These are phyloP conservation scores for Heliosperma pusillum DNA, from an alignment of 148 eudicot species.

Conservation along the genomic window DNA sequence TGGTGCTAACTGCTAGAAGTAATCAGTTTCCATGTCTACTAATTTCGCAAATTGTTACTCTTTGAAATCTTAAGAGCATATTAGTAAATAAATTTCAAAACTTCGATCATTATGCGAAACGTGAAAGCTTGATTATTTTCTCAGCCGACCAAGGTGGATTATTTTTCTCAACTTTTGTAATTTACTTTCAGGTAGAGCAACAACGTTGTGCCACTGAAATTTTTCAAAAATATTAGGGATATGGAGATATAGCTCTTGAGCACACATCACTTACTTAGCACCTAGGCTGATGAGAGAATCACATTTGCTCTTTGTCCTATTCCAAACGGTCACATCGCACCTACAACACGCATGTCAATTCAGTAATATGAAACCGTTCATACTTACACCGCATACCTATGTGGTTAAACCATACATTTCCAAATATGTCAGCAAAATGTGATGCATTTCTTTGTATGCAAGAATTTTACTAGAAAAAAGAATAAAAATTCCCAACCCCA, in stretches of 20 bases:
- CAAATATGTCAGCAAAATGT: background rate
- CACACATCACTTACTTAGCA: slow-evolving; percentile 67
- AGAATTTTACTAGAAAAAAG: background rate
- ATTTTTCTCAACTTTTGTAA: no score
- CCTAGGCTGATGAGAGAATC: slow-evolving; percentile 85
- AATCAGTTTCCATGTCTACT: no score
- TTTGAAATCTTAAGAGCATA: no score
- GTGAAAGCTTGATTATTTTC: background rate
- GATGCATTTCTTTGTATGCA: background rate
- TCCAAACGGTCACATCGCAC: slow-evolving; percentile 89
- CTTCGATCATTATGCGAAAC: no score
- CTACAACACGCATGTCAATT: slow-evolving; percentile 34
- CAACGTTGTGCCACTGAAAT: no score
- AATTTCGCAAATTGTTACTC: no score
- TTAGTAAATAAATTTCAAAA: no score
- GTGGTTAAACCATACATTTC: background rate
- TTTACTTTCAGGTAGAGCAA: no score
- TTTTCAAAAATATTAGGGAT: no score
- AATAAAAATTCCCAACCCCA: background rate
- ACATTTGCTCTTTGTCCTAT: slow-evolving; percentile 95
- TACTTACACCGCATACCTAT: background rate
- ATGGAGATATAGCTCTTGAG: background rate
- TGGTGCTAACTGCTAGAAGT: no score
- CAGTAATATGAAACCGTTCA: background rate
- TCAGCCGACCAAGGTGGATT: no score